These are phyloP conservation scores for Eimeria tenella DNA, from an alignment of 169 alveolate genomes.

Conservation along the genomic window DNA sequence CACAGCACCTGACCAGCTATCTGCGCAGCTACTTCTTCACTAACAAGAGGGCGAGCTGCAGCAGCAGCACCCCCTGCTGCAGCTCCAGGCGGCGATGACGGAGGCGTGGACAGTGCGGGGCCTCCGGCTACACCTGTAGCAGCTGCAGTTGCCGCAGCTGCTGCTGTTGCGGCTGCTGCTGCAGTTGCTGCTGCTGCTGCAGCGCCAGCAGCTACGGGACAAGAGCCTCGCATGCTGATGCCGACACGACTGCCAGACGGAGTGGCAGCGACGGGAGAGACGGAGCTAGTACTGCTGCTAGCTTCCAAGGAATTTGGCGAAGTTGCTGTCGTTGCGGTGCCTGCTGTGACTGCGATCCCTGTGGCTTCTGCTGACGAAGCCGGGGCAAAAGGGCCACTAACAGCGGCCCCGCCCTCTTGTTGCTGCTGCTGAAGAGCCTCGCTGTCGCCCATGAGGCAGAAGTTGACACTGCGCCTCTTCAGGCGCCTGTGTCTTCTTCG, in stretches of 20 bases:
- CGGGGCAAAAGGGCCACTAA: not conserved
- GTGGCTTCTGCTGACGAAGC: not conserved
- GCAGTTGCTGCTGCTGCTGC: conserved; percentile 61
- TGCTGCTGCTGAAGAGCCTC: not conserved
- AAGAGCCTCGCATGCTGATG: conserved; percentile 3
- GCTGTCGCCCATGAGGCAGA: not conserved
- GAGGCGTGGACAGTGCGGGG: not conserved
- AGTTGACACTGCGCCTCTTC: conserved; percentile 17
- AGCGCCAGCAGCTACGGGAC: conserved; percentile 54
- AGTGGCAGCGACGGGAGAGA: not conserved
- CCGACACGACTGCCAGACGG: not conserved
- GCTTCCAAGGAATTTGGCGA: conserved; percentile 1
- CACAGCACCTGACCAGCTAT: conserved; percentile 82
- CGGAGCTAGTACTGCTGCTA: not conserved
- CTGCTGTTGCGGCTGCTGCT: conserved; percentile 39
- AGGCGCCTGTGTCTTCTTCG: conserved; percentile 22
- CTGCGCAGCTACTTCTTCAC: conserved; percentile 80
- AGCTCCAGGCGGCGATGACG: conserved; percentile 4
- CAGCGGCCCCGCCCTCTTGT: not conserved
- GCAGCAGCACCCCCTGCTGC: conserved; percentile 48
- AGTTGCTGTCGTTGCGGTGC: conserved; percentile 32
- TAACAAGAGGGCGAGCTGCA: not conserved
- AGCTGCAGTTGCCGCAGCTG: conserved; percentile 45
- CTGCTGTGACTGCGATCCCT: conserved; percentile 25
- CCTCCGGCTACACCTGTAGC: conserved; percentile 5